Evolutionary conservation across 495 filamentous ascomycete genomes (phyloP).

Genomic region (Penicillium fimorum): DNA sequence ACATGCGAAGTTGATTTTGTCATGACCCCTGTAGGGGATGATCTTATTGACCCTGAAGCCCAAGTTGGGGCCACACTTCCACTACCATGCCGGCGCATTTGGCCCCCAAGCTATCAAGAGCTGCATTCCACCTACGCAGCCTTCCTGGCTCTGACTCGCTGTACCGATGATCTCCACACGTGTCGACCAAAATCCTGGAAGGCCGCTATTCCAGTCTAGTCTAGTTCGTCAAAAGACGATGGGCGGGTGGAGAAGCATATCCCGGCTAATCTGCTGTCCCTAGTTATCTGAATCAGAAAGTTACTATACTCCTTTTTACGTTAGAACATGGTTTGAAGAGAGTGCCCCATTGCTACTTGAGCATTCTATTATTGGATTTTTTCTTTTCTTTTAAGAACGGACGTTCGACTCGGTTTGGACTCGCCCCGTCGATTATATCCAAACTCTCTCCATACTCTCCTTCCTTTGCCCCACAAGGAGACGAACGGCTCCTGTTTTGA

Average conservation of each 20-base stretch:
- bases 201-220: background rate
- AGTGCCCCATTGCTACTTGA: background rate
- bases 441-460: background rate
- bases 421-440: background rate
- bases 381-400: background rate
- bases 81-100: background rate
- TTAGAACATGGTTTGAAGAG: background rate
- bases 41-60: background rate
- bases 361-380: background rate
- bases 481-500: background rate
- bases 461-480: background rate
- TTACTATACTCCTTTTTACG: background rate
- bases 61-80: background rate
- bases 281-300: background rate
- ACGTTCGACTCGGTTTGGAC: background rate
- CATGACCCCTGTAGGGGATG: background rate
- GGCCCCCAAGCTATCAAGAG: background rate
- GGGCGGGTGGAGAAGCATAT: background rate
- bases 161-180: background rate
- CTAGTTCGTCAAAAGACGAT: constrained; percentile 4
- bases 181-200: constrained; percentile 2
- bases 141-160: constrained; percentile 2
- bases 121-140: background rate
- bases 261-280: background rate
- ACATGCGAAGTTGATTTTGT: background rate